A percentile compares a stretch with the other conserved stretches of the same genome.
Conservation (phyloP, 106 monocot genomes). For the Acanthochlamys bracteata region DNA sequence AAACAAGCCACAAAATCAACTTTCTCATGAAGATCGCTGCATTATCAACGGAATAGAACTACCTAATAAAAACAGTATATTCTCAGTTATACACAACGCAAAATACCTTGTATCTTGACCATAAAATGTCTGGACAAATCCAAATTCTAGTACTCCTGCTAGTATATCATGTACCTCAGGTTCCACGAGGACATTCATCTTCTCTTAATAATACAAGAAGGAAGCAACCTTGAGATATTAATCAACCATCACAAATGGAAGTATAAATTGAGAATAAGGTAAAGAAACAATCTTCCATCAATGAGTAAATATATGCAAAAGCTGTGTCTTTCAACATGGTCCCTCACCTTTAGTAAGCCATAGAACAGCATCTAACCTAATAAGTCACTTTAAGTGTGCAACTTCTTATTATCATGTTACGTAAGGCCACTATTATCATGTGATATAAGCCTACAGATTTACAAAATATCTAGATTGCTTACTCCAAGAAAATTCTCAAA, state of each 20-base stretch:
- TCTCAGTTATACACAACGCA: constrained; percentile 1
- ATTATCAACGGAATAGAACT: constrained; percentile 10
- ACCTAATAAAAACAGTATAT: not conserved
- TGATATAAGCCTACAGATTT: too few species aligned
- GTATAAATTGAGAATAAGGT: not conserved
- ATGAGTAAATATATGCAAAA: too few species aligned
- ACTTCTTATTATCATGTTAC: too few species aligned
- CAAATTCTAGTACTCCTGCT: constrained; percentile 95
- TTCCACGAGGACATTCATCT: constrained; percentile 97
- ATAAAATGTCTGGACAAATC: constrained; percentile 97
- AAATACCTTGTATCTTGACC: constrained; percentile 91
- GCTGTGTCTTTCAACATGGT: too few species aligned
- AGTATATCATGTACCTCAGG: constrained; percentile 96
- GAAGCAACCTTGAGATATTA: constrained; percentile 65
- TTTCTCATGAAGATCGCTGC: constrained; percentile 98
- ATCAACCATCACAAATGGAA: constrained; percentile 2
- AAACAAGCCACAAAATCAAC: constrained; percentile 96
- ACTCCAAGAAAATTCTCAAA: not conserved
- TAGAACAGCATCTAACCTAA: too few species aligned
- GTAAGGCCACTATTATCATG: too few species aligned
- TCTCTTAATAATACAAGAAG: constrained; percentile 83
- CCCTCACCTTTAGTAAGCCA: too few species aligned
- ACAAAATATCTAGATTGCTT: too few species aligned
- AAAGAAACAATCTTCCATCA: not conserved
- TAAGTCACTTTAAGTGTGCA: too few species aligned